Evolutionary conservation across 2,329 filamentous ascomycete genomes (phyloP).

Genomic region (Clarireedia homoeocarpa): DNA sequence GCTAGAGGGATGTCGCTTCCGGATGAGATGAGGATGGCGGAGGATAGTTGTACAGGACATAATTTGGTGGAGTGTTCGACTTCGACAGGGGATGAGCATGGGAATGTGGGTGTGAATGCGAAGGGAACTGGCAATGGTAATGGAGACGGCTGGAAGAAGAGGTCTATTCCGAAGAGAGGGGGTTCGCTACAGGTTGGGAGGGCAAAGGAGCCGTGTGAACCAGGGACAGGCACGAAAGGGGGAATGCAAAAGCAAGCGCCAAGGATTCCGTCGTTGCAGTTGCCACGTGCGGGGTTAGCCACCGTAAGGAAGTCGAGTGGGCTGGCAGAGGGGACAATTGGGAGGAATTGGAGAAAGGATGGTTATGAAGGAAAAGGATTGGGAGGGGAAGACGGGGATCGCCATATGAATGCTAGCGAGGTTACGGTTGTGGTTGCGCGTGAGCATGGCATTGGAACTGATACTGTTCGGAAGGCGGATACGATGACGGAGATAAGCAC

Average conservation of each 20-base stretch:
- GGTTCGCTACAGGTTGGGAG: background rate
- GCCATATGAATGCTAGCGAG: too few species aligned
- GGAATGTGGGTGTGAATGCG: background rate
- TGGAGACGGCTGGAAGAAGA: background rate
- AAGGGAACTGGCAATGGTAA: background rate
- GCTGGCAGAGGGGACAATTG: background rate
- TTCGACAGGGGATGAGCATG: background rate
- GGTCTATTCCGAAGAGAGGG: background rate
- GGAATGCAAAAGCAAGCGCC: background rate
- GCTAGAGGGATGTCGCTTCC: background rate
- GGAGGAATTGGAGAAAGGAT: too few species aligned
- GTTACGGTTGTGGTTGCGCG: too few species aligned
- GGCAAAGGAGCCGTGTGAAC: too few species aligned
- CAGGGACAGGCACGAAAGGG: too few species aligned
- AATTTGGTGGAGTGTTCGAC: background rate
- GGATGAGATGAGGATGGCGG: background rate
- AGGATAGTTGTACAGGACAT: background rate
- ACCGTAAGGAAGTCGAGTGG: constrained; percentile 3
- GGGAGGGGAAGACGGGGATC: background rate
- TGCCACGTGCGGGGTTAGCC: background rate
- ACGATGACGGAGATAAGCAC: too few species aligned
- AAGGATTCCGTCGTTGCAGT: constrained; percentile 1
- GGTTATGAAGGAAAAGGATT: background rate
- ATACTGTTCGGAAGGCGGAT: too few species aligned
- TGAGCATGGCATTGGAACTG: too few species aligned